These are phyloP conservation scores for Talaromyces albobiverticillius DNA, from an alignment of 2,329 filamentous ascomycete species.

Conservation along the genomic window DNA sequence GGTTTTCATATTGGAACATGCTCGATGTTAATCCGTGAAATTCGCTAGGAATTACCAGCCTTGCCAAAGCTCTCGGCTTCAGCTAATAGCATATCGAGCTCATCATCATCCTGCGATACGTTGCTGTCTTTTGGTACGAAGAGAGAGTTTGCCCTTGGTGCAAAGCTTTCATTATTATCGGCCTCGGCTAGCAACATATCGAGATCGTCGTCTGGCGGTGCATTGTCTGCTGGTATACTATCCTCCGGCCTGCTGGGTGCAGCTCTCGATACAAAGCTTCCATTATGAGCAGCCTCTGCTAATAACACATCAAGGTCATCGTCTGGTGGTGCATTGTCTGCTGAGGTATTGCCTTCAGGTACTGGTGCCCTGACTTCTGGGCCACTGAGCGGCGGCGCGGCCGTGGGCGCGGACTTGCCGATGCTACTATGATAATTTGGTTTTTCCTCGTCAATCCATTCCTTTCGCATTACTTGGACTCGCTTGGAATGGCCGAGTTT, in stretches of 20 bases:
- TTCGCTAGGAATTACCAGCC: neutral
- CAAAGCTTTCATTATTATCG: neutral
- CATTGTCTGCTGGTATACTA: neutral
- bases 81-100: slow-evolving; percentile 1
- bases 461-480: slow-evolving; percentile 69
- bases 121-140: neutral
- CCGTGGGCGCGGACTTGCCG: neutral
- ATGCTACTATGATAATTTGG: neutral
- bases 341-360: neutral
- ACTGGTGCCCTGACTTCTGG: neutral
- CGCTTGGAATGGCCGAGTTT: slow-evolving; percentile 84
- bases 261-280: neutral
- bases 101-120: neutral
- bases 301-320: slow-evolving; percentile 8
- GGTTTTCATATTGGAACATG: neutral
- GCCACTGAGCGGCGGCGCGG: neutral
- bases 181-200: slow-evolving; percentile 10
- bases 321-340: neutral
- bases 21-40: neutral
- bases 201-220: slow-evolving; percentile 6
- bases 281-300: slow-evolving; percentile 5
- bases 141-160: neutral
- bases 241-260: neutral
- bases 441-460: slow-evolving; percentile 74
- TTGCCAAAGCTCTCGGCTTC: neutral